Base-by-base conservation (phyloP, 306 rosid species). In the Dryas drummondii region DNA sequence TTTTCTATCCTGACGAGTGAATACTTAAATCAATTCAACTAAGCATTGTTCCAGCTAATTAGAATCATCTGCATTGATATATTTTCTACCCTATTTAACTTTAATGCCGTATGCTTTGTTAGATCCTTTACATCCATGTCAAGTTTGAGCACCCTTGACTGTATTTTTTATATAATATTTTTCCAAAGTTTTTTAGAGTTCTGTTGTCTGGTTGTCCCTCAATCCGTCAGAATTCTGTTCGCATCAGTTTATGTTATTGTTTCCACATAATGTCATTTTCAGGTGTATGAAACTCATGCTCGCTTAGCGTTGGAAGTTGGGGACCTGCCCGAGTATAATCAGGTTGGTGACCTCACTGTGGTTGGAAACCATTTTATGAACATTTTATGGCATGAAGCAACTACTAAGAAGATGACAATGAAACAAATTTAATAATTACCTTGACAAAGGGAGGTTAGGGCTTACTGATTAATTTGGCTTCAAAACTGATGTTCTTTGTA, bases 271-370 rank as follows among this genome's bases (percentile, higher is more conserved):
- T 58, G 55, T 66, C 27, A 41, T 76, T 58, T 75, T 68, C 86
- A 96, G 99, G 99, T 96, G 72, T 96, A 96, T 52, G 98, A 96
- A 87, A 90, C 97, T 55, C 99, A 96, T 76, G 99, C 98, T 46
- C 96, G 99, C 40, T 74, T 90, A 79, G 86, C 99, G 16, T 58
- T 96, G 75, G 99, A 96, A 83, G 76, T 85, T 79, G 99, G 99
- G 61, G 99, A 96, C 86, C 91, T 96, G 71, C 93, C 96, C 0
- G 99, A 96, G 79, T 92, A 81, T 81, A 96, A 96, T 83, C 99
- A 96, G 93, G 99, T 96, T 79, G 54, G 83, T 84, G 48, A 6
- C 14, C 65, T 72, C 27, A 60, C 17, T 72, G 32, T 45, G 41
- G 37, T 59, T 16, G 48, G n/a, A 45, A 71, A 47, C 45, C 26